These are phyloP conservation scores for Chytriomyces confervae DNA, from an alignment of 192 early-diverging fungal species.

Conservation along the genomic window DNA sequence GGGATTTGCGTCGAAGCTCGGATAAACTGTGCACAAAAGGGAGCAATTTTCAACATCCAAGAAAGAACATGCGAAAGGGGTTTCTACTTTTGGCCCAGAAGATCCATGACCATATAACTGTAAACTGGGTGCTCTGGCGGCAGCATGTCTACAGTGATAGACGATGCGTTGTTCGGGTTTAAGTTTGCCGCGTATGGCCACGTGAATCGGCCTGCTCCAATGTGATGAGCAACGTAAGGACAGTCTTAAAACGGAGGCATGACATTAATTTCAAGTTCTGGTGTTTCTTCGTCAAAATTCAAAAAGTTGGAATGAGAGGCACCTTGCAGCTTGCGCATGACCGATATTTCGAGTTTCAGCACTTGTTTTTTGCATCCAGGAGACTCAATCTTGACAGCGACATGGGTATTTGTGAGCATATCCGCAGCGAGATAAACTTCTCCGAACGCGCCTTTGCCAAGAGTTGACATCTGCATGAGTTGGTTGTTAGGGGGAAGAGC, in stretches of 20 bases:
- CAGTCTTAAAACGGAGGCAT: constrained; percentile 23
- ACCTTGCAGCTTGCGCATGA: constrained; percentile 49
- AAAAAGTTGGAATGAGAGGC: neutral
- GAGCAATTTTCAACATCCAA: neutral
- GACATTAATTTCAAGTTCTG: neutral
- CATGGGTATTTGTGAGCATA: constrained; percentile 32
- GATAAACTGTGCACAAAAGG: constrained; percentile 47
- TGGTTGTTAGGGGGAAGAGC: neutral
- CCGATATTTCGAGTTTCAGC: constrained; percentile 57
- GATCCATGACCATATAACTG: constrained; percentile 62
- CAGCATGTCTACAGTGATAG: constrained; percentile 23
- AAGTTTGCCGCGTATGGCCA: constrained; percentile 29
- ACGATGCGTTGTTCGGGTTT: constrained; percentile 24
- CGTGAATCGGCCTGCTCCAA: constrained; percentile 50
- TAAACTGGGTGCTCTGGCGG: constrained; percentile 42
- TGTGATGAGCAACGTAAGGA: constrained; percentile 44
- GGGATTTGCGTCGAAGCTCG: constrained; percentile 49
- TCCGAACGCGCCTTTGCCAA: constrained; percentile 64
- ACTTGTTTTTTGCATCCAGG: constrained; percentile 54
- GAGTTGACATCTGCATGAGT: constrained; percentile 36
- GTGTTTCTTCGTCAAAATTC: neutral
- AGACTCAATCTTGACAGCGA: constrained; percentile 65
- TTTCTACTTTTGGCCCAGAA: constrained; percentile 60
- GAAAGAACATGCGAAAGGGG: constrained; percentile 2
- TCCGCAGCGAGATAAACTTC: constrained; percentile 59